Base-by-base conservation (phyloP, 148 eudicot genomes). In the Spergularia marina region DNA sequence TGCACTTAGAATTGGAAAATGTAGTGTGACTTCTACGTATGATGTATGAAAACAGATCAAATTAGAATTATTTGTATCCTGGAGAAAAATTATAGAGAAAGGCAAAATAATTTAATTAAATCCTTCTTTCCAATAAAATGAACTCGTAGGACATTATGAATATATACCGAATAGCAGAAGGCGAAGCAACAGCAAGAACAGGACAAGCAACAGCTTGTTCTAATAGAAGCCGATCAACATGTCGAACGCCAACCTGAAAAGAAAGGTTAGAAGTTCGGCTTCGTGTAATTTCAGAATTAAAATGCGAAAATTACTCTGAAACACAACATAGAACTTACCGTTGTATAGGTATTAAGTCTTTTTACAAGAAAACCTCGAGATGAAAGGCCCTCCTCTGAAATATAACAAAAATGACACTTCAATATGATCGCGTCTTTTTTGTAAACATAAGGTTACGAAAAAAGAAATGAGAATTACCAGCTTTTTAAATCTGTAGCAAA, bases 101-200 rank as follows among this genome's bases (percentile, higher is more conserved):
- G 6, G 44, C 44, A 41, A 41, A 4, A 6, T 44, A 44, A 44
- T 44, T 9, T 0, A 9, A 44, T 44, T 2, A 44, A 9, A 44
- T 44, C 49, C 49, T 9, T 9, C 49, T 9, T 44, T 44, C 49
- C 36, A 10, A 23, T 64, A 64, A 4, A 39, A 16, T 40, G n/a
- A n/a, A n/a, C n/a, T n/a, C n/a, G 15, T 51, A 53, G 44, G n/a
- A 52, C 2, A 14, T 23, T 34, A 16, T 70, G 39, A 30, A 51
- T 7, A 39, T 20, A 53, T 89, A 95, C 99, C 94, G 87, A 73
- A 91, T 64, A 53, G 97, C 97, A 83, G 99, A 95, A 83, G 99
- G 97, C 21, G 99, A 92, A 20, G 96, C 99, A 51, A 91, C 92
- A 30, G 99, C 91, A 81, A 95, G 79, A 77, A 95, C 99, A 77